Percentiles rank a stretch among this genome's conserved stretches.
phyloP scores from a whole-genome alignment of 129 eudicot genomes.

The Arctium lappa region DNA sequence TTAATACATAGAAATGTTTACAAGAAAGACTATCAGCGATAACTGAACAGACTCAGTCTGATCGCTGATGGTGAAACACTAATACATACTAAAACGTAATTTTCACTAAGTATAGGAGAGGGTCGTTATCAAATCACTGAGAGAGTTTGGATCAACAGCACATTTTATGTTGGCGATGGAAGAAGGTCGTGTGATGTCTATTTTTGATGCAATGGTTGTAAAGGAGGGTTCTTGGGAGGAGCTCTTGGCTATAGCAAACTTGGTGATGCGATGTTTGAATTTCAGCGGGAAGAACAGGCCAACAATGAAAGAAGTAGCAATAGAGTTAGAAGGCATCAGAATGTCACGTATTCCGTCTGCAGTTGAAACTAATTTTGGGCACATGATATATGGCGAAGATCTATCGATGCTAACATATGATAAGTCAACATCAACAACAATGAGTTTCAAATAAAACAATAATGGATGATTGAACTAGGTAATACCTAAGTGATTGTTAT shows the following conservation, averaged over 20 bases:
- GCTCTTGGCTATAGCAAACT: neutral
- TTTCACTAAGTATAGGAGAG: too few species aligned
- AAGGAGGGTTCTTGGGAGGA: conserved; percentile 2
- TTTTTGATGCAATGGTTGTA: neutral
- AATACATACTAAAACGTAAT: too few species aligned
- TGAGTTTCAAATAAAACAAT: neutral
- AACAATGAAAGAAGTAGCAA: conserved; percentile 20
- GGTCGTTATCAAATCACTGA: too few species aligned
- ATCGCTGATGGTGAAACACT: too few species aligned
- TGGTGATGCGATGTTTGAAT: conserved; percentile 8
- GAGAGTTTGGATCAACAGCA: too few species aligned
- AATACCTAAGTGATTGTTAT: neutral
- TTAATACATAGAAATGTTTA: too few species aligned
- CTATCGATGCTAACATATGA: neutral
- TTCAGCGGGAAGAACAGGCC: conserved; percentile 6
- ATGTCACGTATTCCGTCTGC: neutral
- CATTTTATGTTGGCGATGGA: conserved; percentile 2
- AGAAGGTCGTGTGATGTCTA: neutral
- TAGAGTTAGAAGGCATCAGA: conserved; percentile 8
- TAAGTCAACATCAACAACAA: neutral
- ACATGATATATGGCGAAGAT: neutral
- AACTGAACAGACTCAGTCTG: too few species aligned
- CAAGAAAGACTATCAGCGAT: too few species aligned
- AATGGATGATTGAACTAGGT: neutral
- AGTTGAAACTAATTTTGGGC: neutral